These are phyloP conservation scores for Aspergillus jensenii DNA, from an alignment of 2,329 filamentous ascomycete genomes.

Conservation along the genomic window DNA sequence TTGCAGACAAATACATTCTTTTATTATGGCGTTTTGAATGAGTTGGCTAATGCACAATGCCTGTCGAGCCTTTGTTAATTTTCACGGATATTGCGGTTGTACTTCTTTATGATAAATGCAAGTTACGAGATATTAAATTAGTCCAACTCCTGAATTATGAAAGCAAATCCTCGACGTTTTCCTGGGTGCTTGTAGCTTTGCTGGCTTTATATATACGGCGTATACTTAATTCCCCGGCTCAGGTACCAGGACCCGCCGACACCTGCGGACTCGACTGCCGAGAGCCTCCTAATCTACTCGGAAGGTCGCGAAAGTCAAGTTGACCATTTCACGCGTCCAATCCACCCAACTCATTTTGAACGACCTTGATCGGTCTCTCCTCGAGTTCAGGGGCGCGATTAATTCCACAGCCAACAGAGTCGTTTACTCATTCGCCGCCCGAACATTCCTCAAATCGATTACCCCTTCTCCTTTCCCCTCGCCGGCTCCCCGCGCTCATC, in stretches of 20 bases:
- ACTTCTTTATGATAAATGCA: background rate
- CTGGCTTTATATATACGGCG: background rate
- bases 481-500: slow-evolving; percentile 9
- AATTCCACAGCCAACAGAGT: background rate
- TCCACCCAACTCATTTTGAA: background rate
- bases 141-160: background rate
- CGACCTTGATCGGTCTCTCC: background rate
- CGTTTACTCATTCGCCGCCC: slow-evolving; percentile 8
- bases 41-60: background rate
- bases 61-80: background rate
- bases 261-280: background rate
- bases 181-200: background rate
- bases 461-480: slow-evolving; percentile 4
- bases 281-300: background rate
- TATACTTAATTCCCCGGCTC: no score
- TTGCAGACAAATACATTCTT: background rate
- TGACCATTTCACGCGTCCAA: slow-evolving; percentile 1
- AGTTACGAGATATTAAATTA: slow-evolving; percentile 1
- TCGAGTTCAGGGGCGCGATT: slow-evolving; percentile 3
- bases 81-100: background rate
- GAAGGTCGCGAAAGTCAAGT: slow-evolving; percentile 2
- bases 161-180: background rate
- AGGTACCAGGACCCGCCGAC: background rate
- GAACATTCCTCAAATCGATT: slow-evolving; percentile 22
- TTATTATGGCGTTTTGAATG: background rate